Evolutionary conservation across 2,329 filamentous ascomycete genomes (phyloP).

Genomic region (Clonostachys rosea): DNA sequence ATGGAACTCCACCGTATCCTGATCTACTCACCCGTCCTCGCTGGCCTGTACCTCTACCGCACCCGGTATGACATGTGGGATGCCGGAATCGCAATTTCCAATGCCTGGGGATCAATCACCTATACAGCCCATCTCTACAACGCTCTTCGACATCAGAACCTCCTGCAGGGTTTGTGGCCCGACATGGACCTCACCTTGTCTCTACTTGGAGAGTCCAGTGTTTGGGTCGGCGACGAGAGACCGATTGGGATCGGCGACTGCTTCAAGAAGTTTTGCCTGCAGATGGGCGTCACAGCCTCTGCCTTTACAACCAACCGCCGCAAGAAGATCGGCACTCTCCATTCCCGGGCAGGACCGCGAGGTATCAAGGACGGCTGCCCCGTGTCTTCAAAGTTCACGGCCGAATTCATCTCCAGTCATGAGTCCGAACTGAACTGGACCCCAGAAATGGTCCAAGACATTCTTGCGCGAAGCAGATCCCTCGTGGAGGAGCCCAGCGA

Average conservation of each 20-base stretch:
- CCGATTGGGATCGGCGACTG: slow-evolving; percentile 24
- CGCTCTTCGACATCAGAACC: slow-evolving; percentile 12
- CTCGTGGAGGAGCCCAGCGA: slow-evolving; percentile 6
- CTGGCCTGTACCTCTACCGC: too few species aligned
- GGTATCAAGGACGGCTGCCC: slow-evolving; percentile 18
- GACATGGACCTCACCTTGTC: slow-evolving; percentile 30
- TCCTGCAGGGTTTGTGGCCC: slow-evolving; percentile 16
- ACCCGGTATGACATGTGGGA: slow-evolving; percentile 16
- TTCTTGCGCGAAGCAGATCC: too few species aligned
- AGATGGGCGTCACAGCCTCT: slow-evolving; percentile 27
- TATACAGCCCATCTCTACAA: slow-evolving; percentile 35
- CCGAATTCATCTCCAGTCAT: too few species aligned
- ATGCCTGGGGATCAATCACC: slow-evolving; percentile 31
- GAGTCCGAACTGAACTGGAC: too few species aligned
- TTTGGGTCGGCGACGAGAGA: slow-evolving; percentile 27
- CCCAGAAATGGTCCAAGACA: too few species aligned
- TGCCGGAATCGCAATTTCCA: slow-evolving; percentile 20
- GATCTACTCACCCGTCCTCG: too few species aligned
- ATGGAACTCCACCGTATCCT: too few species aligned
- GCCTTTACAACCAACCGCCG: slow-evolving; percentile 5
- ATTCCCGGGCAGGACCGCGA: slow-evolving; percentile 17
- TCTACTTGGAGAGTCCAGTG: slow-evolving; percentile 18
- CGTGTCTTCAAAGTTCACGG: slow-evolving; percentile 20
- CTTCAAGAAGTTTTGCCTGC: slow-evolving; percentile 26
- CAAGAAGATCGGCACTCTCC: too few species aligned